Evolutionary conservation across 1,139 yeast genomes (phyloP), one percentile per base, ranked within the genome.

Genomic region (Ogataea hybrid): DNA sequence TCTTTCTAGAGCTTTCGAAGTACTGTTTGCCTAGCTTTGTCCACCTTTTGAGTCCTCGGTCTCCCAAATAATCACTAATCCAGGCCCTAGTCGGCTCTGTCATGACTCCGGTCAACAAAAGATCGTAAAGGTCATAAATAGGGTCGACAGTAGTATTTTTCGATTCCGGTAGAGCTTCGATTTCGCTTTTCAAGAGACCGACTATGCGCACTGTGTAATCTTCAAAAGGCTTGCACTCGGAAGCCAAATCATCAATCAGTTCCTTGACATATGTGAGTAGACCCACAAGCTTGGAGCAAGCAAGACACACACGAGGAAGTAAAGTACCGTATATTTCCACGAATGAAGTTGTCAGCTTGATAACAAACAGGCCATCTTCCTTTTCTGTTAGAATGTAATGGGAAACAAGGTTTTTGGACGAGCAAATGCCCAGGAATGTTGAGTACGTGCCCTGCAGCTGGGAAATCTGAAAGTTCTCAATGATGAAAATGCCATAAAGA

Each of bases 1-100:
- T 56, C 46, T 73, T 71, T 40, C 80, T 62, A 0, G 71, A 59
- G 32, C 59, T 58, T 28, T 81, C 86, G 55, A 75, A 81, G 5
- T 71, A 65, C 0, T 69, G 55, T 33, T 69, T 67, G 0, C 84
- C 82, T 17, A 73, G 47, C 42, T 73, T 75, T 9, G 65, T 63
- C 75, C 90, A 75, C 51, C 77, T 70, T 49, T 77, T 80, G 32
- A 78, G 61, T 10, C 88, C 89, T 47, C 86, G 67, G 48, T 85
- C 92, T 1, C 87, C 89, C 30, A 85, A 67, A 20, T 69, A 61
- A 30, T 71, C 71, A 15, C 69, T 67, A 8, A 76, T 48, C 83
- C 83, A 77, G 17, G 67, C 67, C 37, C 63, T 64, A 3, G 77
- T 61, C 3, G 67, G 64, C n/a, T 63, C 67, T 2, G 78, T 73